Conservation (phyloP, 2,329 filamentous ascomycete genomes). For the Pseudocercospora cruenta region DNA sequence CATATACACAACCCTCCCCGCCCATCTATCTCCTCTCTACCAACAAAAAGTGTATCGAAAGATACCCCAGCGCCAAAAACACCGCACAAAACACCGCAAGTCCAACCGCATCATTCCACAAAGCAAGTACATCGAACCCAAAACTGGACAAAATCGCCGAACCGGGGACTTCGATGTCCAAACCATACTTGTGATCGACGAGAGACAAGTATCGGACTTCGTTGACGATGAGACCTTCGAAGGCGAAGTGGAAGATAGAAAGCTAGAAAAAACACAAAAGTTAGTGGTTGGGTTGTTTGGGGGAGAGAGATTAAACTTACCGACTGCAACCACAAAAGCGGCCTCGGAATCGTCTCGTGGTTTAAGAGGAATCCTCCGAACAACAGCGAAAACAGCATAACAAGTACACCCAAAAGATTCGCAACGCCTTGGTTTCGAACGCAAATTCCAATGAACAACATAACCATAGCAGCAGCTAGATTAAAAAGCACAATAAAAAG, state of each 20-base stretch:
- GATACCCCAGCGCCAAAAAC: constrained; percentile 87
- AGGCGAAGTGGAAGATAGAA: constrained; percentile 97
- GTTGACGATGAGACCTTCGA: constrained; percentile 95
- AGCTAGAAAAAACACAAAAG: constrained; percentile 51
- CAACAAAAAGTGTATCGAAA: constrained; percentile 89
- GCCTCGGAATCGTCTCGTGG: constrained; percentile 84
- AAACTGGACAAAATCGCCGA: constrained; percentile 93
- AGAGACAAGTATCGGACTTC: constrained; percentile 89
- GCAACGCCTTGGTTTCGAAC: constrained; percentile 91
- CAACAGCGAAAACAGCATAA: constrained; percentile 95
- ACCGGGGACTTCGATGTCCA: constrained; percentile 94
- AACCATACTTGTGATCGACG: constrained; percentile 90
- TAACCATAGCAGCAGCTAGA: constrained; percentile 88
- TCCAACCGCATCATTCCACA: constrained; percentile 83
- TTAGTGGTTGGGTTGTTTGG: constrained; percentile 31
- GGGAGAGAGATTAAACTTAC: constrained; percentile 49
- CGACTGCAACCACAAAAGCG: constrained; percentile 86
- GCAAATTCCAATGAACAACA: constrained; percentile 92
- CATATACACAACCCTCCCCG: neutral
- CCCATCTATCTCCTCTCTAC: constrained; percentile 73
- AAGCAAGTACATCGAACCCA: constrained; percentile 83
- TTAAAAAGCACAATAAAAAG: constrained; percentile 95
- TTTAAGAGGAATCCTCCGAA: constrained; percentile 95
- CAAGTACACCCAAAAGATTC: constrained; percentile 88
- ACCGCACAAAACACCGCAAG: constrained; percentile 78